phyloP scores from a whole-genome alignment of 192 early-diverging fungal species.

The Linnemannia zychae region DNA sequence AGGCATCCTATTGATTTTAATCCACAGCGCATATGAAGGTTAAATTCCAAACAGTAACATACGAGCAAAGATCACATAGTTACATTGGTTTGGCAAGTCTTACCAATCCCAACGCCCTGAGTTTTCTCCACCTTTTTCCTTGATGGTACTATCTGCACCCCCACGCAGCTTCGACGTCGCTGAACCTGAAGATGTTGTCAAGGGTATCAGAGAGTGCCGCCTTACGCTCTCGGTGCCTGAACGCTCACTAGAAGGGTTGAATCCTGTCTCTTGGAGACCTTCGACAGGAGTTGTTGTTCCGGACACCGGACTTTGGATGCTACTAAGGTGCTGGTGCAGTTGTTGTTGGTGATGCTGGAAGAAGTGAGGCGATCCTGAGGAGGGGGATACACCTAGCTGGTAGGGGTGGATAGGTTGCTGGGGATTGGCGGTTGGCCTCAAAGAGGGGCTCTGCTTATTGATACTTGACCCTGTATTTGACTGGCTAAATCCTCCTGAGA shows the following conservation, averaged over 20 bases:
- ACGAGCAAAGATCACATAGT: neutral
- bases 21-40: neutral
- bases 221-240: neutral
- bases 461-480: neutral
- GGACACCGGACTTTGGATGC: slow-evolving; percentile 11
- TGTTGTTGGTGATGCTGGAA: slow-evolving; percentile 16
- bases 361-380: neutral
- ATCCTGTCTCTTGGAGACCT: neutral
- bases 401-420: slow-evolving; percentile 16
- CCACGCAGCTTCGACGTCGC: slow-evolving; percentile 5
- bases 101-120: slow-evolving; percentile 51
- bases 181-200: slow-evolving; percentile 6
- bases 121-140: slow-evolving; percentile 32
- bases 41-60: neutral
- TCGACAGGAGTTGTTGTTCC: slow-evolving; percentile 5
- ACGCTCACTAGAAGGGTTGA: neutral
- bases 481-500: slow-evolving; percentile 44
- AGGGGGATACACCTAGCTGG: neutral
- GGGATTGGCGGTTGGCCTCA: slow-evolving; percentile 7
- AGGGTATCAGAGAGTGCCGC: slow-evolving; percentile 10
- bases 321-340: slow-evolving; percentile 1
- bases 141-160: neutral
- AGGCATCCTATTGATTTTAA: slow-evolving; percentile 15
- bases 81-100: neutral
- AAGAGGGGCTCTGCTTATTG: slow-evolving; percentile 9